A percentile compares a stretch with the other conserved stretches of the same genome.
Conservation (phyloP, 2,329 filamentous ascomycete species). For the Pseudopyrenochaeta lycopersici region DNA sequence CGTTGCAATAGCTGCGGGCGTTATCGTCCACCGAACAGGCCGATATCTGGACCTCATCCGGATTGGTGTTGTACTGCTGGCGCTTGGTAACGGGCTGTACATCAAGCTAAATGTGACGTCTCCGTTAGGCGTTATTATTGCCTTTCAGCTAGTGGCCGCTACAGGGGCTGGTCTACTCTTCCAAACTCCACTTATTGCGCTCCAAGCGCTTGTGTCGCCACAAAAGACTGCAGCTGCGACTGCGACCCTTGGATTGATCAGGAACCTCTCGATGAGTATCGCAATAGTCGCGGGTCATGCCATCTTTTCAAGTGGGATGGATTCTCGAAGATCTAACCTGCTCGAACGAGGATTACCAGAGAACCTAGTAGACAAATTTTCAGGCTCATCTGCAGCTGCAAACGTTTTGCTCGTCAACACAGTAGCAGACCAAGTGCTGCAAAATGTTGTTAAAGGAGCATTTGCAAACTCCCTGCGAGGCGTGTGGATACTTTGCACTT, state of each 20-base stretch:
- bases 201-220: constrained; percentile 50
- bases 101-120: constrained; percentile 11
- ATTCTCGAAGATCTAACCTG: constrained; percentile 59
- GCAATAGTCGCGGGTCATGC: constrained; percentile 56
- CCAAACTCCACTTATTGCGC: constrained; percentile 60
- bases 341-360: constrained; percentile 57
- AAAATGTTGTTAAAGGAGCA: constrained; percentile 40
- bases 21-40: constrained; percentile 52
- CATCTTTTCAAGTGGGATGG: constrained; percentile 64
- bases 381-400: constrained; percentile 64
- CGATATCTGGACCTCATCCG: constrained; percentile 38
- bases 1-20: constrained; percentile 52
- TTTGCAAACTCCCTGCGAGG: constrained; percentile 49
- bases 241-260: constrained; percentile 55
- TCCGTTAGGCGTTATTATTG: constrained; percentile 46
- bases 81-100: constrained; percentile 23
- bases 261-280: constrained; percentile 50
- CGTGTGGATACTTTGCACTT: constrained; percentile 54
- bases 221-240: constrained; percentile 58
- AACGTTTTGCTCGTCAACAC: constrained; percentile 62
- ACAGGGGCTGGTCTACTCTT: constrained; percentile 61
- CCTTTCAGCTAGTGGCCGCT: constrained; percentile 58
- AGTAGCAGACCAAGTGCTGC: constrained; percentile 55
- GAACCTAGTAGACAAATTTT: constrained; percentile 57
- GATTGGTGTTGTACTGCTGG: constrained; percentile 14